These are phyloP conservation scores for Nevesoporus exiguus DNA, from an alignment of 768 basidiomycete species.

Conservation along the genomic window DNA sequence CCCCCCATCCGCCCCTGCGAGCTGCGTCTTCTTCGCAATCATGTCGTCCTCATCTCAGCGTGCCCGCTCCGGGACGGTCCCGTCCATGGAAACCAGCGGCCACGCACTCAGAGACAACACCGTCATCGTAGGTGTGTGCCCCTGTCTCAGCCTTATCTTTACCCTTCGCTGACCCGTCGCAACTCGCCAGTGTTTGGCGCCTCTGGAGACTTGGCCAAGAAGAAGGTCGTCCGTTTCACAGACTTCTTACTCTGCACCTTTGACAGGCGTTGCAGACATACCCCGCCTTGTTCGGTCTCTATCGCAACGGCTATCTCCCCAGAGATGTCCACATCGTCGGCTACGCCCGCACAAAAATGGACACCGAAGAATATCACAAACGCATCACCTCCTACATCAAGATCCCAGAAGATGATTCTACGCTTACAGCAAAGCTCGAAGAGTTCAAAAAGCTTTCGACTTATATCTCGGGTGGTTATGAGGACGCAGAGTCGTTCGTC, in stretches of 20 bases:
- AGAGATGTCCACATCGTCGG: slow-evolving; percentile 86
- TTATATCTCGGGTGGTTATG: slow-evolving; percentile 88
- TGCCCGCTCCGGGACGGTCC: slow-evolving; percentile 77
- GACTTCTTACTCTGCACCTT: slow-evolving; percentile 32
- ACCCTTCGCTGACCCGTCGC: slow-evolving; percentile 11
- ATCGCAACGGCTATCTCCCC: slow-evolving; percentile 75
- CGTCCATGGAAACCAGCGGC: slow-evolving; percentile 77
- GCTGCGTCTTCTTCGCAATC: slow-evolving; percentile 3
- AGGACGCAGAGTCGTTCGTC: slow-evolving; percentile 76
- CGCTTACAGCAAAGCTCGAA: slow-evolving; percentile 59
- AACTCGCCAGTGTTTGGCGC: slow-evolving; percentile 77
- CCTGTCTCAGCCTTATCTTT: slow-evolving; percentile 15
- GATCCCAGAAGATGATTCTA: slow-evolving; percentile 58
- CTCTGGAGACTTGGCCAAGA: slow-evolving; percentile 97
- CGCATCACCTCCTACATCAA: slow-evolving; percentile 87
- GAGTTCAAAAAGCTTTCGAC: slow-evolving; percentile 79
- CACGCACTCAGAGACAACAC: slow-evolving; percentile 84
- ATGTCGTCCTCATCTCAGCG: slow-evolving; percentile 41
- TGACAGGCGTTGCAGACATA: slow-evolving; percentile 61
- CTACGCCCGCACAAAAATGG: slow-evolving; percentile 97
- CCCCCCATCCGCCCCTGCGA: neutral
- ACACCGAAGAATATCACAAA: slow-evolving; percentile 76
- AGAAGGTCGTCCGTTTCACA: slow-evolving; percentile 64
- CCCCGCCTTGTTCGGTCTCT: slow-evolving; percentile 92
- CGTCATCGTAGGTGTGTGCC: slow-evolving; percentile 71